phyloP scores from a whole-genome alignment of 2,329 filamentous ascomycete genomes.

The Colletotrichum lindemuthianum region DNA sequence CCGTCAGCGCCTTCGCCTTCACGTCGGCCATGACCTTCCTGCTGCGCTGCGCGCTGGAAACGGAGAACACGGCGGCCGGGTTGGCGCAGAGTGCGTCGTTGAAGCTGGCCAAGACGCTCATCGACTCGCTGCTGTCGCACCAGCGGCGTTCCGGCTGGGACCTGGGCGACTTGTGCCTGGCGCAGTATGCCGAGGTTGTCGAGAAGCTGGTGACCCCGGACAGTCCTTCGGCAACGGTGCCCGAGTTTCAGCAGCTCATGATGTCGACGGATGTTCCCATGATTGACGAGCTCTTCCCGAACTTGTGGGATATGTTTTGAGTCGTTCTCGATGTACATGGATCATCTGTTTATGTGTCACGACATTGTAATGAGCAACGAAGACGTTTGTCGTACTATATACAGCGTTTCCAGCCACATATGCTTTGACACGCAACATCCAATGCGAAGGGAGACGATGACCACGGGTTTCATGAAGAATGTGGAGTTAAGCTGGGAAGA shows the following conservation, averaged over 20 bases:
- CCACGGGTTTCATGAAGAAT: no score
- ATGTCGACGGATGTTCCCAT: slow-evolving; percentile 32
- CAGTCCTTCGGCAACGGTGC: slow-evolving; percentile 30
- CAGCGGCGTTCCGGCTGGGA: slow-evolving; percentile 55
- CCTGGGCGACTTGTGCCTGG: slow-evolving; percentile 59
- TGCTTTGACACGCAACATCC: no score
- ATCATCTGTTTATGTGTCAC: slow-evolving; percentile 6
- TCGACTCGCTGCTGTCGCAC: slow-evolving; percentile 51
- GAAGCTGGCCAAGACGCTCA: slow-evolving; percentile 54
- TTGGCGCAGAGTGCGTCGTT: slow-evolving; percentile 52
- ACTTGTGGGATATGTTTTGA: slow-evolving; percentile 35
- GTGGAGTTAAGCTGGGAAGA: no score
- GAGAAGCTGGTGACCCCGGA: slow-evolving; percentile 51
- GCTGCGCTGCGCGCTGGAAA: slow-evolving; percentile 58
- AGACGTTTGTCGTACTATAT: no score
- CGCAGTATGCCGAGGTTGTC: slow-evolving; percentile 57
- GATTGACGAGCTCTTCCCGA: slow-evolving; percentile 33
- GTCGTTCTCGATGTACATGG: background rate
- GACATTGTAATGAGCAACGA: background rate
- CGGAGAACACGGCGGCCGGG: slow-evolving; percentile 47
- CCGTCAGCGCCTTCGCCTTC: slow-evolving; percentile 57
- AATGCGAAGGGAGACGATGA: no score
- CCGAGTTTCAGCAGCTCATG: slow-evolving; percentile 34
- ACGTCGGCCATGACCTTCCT: slow-evolving; percentile 61
- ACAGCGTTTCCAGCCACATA: no score